These are phyloP conservation scores for Alliaria petiolata DNA, from an alignment of 345 rosid genomes.

Conservation along the genomic window DNA sequence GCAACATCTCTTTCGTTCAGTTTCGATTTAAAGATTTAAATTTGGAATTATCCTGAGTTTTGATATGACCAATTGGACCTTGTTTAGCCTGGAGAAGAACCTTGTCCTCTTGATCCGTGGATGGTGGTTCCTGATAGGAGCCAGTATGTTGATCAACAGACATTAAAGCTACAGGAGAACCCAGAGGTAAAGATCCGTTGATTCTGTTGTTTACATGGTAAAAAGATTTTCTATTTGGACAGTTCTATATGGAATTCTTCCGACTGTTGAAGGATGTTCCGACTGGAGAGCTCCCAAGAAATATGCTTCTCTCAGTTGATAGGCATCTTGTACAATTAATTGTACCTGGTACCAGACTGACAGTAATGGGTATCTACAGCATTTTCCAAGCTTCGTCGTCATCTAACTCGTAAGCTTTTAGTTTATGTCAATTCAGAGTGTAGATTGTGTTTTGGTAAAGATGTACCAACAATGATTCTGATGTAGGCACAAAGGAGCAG, in stretches of 20 bases:
- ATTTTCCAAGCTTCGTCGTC: constrained; percentile 84
- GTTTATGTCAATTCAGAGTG: not conserved
- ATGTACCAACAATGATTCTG: not conserved
- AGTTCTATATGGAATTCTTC: not conserved
- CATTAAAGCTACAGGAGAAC: constrained; percentile 91
- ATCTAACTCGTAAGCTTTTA: constrained; percentile 59
- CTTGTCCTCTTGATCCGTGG: constrained; percentile 98
- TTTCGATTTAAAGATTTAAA: not conserved
- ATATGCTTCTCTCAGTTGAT: constrained; percentile 90
- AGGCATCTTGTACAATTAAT: constrained; percentile 82
- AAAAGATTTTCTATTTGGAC: not conserved
- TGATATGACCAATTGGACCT: not conserved
- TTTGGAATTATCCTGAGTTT: not conserved
- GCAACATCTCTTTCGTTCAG: not conserved
- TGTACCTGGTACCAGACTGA: constrained; percentile 93
- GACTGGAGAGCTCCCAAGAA: constrained; percentile 97
- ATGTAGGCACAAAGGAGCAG: constrained; percentile 86
- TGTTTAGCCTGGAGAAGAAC: constrained; percentile 80
- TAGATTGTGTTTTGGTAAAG: not conserved
- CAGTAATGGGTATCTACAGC: constrained; percentile 90
- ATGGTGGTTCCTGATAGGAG: constrained; percentile 93
- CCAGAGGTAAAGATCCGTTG: constrained; percentile 89
- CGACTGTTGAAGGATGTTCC: constrained; percentile 77
- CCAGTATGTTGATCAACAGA: constrained; percentile 94
- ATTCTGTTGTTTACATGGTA: not conserved